phyloP scores from a whole-genome alignment of 148 eudicot genomes.

The Talinum fruticosum region DNA sequence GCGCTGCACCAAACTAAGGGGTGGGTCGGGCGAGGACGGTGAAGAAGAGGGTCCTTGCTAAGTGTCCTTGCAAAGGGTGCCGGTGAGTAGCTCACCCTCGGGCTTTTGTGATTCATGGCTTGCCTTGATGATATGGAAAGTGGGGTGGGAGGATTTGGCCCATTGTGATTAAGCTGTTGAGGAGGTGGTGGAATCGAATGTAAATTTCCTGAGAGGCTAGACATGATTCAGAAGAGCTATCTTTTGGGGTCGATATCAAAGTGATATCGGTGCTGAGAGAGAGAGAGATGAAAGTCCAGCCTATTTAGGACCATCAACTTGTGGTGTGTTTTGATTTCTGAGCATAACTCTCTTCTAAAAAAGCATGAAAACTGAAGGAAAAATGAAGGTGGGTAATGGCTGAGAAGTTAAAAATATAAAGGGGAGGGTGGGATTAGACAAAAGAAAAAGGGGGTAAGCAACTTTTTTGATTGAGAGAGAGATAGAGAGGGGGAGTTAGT shows the following conservation, averaged over 20 bases:
- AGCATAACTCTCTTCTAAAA: not conserved
- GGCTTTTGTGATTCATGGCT: slow-evolving; percentile 17
- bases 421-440: slow-evolving; percentile 20
- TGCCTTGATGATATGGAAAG: slow-evolving; percentile 30
- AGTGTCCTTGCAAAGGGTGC: slow-evolving; percentile 19
- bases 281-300: not conserved
- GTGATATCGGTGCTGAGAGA: not conserved
- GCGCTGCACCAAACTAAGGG: slow-evolving; percentile 77
- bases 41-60: slow-evolving; percentile 40
- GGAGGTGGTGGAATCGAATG: slow-evolving; percentile 32
- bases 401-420: slow-evolving; percentile 4
- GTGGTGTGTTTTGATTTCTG: not conserved
- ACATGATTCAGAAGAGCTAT: slow-evolving; percentile 13
- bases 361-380: slow-evolving; percentile 18
- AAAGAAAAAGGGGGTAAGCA: slow-evolving; percentile 27
- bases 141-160: slow-evolving; percentile 27
- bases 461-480: slow-evolving; percentile 29
- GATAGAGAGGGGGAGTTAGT: slow-evolving; percentile 27
- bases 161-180: slow-evolving; percentile 11
- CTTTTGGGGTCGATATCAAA: not conserved
- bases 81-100: slow-evolving; percentile 21
- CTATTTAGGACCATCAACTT: not conserved
- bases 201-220: slow-evolving; percentile 17
- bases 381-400: slow-evolving; percentile 4
- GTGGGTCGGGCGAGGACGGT: slow-evolving; percentile 57